Percentiles rank a stretch among this genome's conserved stretches.
These are phyloP conservation scores for Penicillium cataractarum DNA, from an alignment of 495 filamentous ascomycete species.

Conservation along the genomic window DNA sequence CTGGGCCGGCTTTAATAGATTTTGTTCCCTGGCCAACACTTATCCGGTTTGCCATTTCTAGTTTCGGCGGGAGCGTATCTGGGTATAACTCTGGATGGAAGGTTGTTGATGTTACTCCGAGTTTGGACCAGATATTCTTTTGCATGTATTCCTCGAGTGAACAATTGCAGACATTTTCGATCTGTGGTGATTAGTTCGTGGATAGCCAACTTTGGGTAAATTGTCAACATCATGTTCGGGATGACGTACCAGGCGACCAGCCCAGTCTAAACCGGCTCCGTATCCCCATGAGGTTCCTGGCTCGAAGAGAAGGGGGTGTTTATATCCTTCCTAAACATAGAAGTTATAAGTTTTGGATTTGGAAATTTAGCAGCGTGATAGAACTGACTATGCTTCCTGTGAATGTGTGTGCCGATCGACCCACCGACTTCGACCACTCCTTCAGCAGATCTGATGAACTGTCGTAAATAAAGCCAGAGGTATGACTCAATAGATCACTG, in stretches of 20 bases:
- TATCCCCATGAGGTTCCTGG: constrained; percentile 52
- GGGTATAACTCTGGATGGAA: constrained; percentile 19
- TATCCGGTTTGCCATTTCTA: constrained; percentile 13
- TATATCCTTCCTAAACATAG: constrained; percentile 25
- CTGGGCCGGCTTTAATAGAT: background rate
- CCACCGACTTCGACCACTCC: constrained; percentile 18
- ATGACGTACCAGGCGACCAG: constrained; percentile 37
- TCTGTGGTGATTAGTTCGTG: background rate
- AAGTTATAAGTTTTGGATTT: background rate
- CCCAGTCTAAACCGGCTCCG: constrained; percentile 50
- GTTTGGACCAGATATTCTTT: constrained; percentile 41
- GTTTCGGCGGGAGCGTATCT: background rate
- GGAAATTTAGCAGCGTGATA: background rate
- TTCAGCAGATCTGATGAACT: constrained; percentile 16
- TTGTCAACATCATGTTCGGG: background rate
- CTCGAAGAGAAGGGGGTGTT: constrained; percentile 43
- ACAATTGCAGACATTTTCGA: constrained; percentile 32
- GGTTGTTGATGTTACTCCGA: constrained; percentile 29
- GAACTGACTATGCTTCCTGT: constrained; percentile 18
- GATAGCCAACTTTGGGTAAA: too few species aligned
- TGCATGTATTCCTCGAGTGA: constrained; percentile 50
- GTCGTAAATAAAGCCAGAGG: constrained; percentile 23
- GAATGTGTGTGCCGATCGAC: constrained; percentile 20
- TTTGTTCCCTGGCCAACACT: constrained; percentile 8
- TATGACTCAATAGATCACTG: constrained; percentile 21